Evolutionary conservation across 257 asterid species (phyloP).

Genomic region (Fraxinus excelsior): DNA sequence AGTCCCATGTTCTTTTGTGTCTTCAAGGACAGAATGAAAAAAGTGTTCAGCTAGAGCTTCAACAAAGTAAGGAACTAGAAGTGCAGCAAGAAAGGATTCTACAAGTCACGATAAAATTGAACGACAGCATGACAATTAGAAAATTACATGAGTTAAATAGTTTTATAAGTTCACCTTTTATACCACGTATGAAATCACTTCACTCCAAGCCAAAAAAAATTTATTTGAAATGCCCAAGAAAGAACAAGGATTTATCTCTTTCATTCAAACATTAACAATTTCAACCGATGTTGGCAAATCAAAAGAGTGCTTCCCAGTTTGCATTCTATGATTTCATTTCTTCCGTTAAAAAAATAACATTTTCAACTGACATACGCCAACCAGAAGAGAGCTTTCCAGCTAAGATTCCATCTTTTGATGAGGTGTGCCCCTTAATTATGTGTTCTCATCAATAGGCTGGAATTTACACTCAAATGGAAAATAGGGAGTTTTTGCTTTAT

Average conservation of each 20-base stretch:
- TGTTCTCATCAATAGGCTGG: background rate
- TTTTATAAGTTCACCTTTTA: background rate
- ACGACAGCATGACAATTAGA: background rate
- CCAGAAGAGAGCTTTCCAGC: background rate
- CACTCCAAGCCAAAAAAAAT: background rate
- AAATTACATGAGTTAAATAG: background rate
- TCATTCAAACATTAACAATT: background rate
- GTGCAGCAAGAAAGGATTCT: slow-evolving; percentile 3
- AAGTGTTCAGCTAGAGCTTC: background rate
- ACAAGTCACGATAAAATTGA: background rate
- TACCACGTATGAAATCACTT: background rate
- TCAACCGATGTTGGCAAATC: background rate
- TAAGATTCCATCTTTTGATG: background rate
- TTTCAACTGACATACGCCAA: background rate
- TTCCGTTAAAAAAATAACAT: background rate
- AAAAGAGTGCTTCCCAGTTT: background rate
- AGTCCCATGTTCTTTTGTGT: background rate
- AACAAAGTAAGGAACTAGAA: background rate
- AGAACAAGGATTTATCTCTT: background rate
- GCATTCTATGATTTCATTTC: background rate
- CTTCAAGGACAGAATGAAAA: slow-evolving; percentile 2
- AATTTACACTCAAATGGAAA: background rate
- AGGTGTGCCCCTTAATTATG: background rate
- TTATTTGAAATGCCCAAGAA: background rate
- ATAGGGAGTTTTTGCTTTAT: background rate